A percentile compares a stretch with the other conserved stretches of the same genome.
phyloP scores from a whole-genome alignment of 2,329 filamentous ascomycete genomes.

The Camptophora hylomeconis region DNA sequence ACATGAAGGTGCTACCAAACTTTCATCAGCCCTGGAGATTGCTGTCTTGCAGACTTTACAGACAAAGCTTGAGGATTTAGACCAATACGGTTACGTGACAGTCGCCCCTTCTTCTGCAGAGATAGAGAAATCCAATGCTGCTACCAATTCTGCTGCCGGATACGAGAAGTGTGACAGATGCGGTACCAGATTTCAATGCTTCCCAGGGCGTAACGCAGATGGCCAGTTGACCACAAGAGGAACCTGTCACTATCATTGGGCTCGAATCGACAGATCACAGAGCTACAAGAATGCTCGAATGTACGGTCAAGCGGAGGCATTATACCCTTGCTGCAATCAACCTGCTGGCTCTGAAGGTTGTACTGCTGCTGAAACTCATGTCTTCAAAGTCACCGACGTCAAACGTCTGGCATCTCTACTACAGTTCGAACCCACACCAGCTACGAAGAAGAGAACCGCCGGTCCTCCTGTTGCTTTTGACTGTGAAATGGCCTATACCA shows the following conservation, averaged over 20 bases:
- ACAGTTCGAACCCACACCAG: slow-evolving; percentile 68
- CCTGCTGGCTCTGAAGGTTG: slow-evolving; percentile 63
- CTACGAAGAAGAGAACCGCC: slow-evolving; percentile 31
- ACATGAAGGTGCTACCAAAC: slow-evolving; percentile 2
- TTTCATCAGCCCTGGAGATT: too few relatives aligned
- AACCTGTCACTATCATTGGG: slow-evolving; percentile 68
- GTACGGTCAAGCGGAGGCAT: slow-evolving; percentile 43
- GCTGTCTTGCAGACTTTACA: slow-evolving; percentile 48
- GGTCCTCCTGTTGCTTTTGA: slow-evolving; percentile 58
- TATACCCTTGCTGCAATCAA: slow-evolving; percentile 69
- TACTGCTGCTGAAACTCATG: slow-evolving; percentile 56
- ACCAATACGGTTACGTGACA: slow-evolving; percentile 62
- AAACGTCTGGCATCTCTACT: slow-evolving; percentile 65
- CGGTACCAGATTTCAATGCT: slow-evolving; percentile 75
- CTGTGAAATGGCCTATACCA: slow-evolving; percentile 96
- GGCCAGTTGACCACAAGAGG: slow-evolving; percentile 70
- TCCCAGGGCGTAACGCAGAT: slow-evolving; percentile 65
- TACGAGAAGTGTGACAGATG: slow-evolving; percentile 89
- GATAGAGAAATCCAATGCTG: slow-evolving; percentile 52
- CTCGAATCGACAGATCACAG: slow-evolving; percentile 45
- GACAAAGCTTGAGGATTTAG: slow-evolving; percentile 51
- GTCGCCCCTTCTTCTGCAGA: slow-evolving; percentile 51
- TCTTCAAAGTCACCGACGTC: slow-evolving; percentile 70
- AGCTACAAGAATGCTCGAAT: slow-evolving; percentile 47
- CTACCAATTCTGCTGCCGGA: slow-evolving; percentile 53